Percentiles rank a stretch among this genome's conserved stretches.
These are phyloP conservation scores for Geotrichum phurueaensis DNA, from an alignment of 1,139 yeast genomes.

Conservation along the genomic window DNA sequence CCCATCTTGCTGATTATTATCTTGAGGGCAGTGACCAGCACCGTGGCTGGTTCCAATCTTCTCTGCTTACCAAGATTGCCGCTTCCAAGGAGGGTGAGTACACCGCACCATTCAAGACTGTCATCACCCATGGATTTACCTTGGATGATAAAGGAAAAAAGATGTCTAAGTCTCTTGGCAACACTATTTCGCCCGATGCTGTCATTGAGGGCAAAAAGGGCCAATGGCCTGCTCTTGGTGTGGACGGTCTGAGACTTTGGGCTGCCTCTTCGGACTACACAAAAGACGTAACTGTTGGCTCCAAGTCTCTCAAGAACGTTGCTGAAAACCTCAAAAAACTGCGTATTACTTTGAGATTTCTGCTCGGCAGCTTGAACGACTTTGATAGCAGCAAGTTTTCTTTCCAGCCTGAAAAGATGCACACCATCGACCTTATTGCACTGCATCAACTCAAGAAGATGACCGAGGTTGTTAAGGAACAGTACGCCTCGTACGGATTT, in stretches of 20 bases:
- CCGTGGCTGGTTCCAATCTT: constrained; percentile 98
- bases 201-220: constrained; percentile 58
- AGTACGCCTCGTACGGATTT: constrained; percentile 57
- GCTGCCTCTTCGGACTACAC: constrained; percentile 86
- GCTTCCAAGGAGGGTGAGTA: constrained; percentile 29
- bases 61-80: constrained; percentile 72
- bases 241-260: constrained; percentile 88
- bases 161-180: constrained; percentile 93
- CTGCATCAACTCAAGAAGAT: constrained; percentile 52
- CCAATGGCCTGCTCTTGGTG: constrained; percentile 65
- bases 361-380: constrained; percentile 50
- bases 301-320: constrained; percentile 66
- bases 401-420: constrained; percentile 3
- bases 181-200: constrained; percentile 68
- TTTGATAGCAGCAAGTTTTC: constrained; percentile 20
- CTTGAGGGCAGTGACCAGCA: constrained; percentile 97
- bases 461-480: constrained; percentile 39
- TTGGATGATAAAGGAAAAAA: constrained; percentile 79
- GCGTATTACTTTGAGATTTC: constrained; percentile 71
- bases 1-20: constrained; percentile 60
- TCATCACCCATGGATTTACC: constrained; percentile 90
- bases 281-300: constrained; percentile 69
- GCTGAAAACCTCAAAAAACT: constrained; percentile 76
- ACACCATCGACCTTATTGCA: constrained; percentile 56
- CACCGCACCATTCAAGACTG: constrained; percentile 61